Conservation (phyloP, 2,329 filamentous ascomycete genomes). For the Dichotomopilus funicola region DNA sequence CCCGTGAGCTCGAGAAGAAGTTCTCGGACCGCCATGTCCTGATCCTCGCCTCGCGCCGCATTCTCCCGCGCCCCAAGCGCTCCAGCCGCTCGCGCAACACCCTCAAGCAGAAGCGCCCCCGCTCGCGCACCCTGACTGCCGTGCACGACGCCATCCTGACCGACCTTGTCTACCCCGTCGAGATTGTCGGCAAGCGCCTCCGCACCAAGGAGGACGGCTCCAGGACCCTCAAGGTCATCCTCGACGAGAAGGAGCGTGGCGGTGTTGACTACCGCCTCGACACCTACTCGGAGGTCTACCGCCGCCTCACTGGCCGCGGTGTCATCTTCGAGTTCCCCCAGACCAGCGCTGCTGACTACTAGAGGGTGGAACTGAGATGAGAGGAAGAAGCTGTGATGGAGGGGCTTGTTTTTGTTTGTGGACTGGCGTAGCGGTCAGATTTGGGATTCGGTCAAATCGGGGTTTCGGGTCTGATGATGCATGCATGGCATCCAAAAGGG, state of each 20-base stretch:
- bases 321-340: slow-evolving; percentile 99
- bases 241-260: slow-evolving; percentile 99
- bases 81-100: slow-evolving; percentile 92
- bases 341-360: slow-evolving; percentile 71
- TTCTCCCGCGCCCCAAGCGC: slow-evolving; percentile 96
- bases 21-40: slow-evolving; percentile 99
- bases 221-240: slow-evolving; percentile 98
- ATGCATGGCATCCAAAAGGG: slow-evolving; percentile 26
- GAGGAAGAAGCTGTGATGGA: neutral
- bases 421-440: slow-evolving; percentile 21
- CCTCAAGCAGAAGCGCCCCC: slow-evolving; percentile 98
- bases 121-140: slow-evolving; percentile 93
- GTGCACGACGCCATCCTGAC: slow-evolving; percentile 97
- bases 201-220: slow-evolving; percentile 98
- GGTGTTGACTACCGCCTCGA: slow-evolving; percentile 99
- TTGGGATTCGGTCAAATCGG: slow-evolving; percentile 23
- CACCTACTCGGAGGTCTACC: slow-evolving; percentile 99
- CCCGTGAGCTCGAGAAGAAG: slow-evolving; percentile 99
- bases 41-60: slow-evolving; percentile 97
- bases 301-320: slow-evolving; percentile 89
- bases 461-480: slow-evolving; percentile 23
- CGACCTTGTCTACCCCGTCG: slow-evolving; percentile 98
- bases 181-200: slow-evolving; percentile 99
- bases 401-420: slow-evolving; percentile 17
- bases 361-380: slow-evolving; percentile 33